Conservation (phyloP, 345 rosid species). For the Moricandia arvensis region DNA sequence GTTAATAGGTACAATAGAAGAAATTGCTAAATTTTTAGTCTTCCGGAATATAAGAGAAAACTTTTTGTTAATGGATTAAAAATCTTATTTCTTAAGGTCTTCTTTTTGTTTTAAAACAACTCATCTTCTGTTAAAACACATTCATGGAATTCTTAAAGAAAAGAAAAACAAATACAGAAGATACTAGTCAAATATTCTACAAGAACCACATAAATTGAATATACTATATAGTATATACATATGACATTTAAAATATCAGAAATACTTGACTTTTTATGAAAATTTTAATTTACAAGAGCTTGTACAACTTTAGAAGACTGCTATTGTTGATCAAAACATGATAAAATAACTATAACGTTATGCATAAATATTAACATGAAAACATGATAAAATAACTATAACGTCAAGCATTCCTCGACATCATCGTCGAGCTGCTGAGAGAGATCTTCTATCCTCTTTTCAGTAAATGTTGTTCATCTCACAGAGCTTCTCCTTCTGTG, state of each 20-base stretch:
- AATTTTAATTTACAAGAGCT: background rate
- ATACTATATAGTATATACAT: background rate
- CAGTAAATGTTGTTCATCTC: too few species aligned
- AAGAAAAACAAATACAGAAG: background rate
- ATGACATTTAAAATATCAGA: background rate
- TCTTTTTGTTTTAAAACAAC: background rate
- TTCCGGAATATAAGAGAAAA: background rate
- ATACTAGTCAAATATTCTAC: background rate
- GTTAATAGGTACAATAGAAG: background rate
- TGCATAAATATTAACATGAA: too few species aligned
- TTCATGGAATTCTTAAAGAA: background rate
- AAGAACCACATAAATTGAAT: background rate
- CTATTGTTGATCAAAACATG: too few species aligned
- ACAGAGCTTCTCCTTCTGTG: too few species aligned
- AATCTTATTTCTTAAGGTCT: background rate
- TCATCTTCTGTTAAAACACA: background rate
- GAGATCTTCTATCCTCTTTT: too few species aligned
- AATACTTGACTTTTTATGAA: background rate
- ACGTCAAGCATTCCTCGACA: too few species aligned
- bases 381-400: too few species aligned
- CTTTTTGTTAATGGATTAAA: background rate
- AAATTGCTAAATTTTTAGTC: background rate
- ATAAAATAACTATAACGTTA: too few species aligned
- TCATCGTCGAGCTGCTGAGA: too few species aligned
- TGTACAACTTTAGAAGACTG: too few species aligned